Conservation (phyloP, 495 filamentous ascomycete genomes). For the Parathielavia hyrcaniae region DNA sequence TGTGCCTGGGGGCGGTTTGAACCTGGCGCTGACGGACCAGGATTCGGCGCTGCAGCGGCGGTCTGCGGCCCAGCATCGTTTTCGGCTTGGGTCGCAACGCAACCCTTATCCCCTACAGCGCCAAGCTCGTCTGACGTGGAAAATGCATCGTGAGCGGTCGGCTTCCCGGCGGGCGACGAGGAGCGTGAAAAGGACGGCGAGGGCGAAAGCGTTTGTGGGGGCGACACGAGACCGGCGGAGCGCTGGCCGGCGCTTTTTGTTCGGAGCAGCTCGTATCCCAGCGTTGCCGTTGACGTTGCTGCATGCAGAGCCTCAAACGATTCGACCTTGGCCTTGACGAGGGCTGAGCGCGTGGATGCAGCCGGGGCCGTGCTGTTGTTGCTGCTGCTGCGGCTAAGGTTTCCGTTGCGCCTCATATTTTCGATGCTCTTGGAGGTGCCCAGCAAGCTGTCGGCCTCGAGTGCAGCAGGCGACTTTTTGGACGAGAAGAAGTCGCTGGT, state of each 20-base stretch:
- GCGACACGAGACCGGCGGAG: constrained; percentile 17
- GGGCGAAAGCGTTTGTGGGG: constrained; percentile 20
- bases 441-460: constrained; percentile 10
- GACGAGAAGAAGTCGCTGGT: constrained; percentile 28
- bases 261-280: constrained; percentile 25
- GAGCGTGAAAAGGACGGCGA: constrained; percentile 21
- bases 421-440: constrained; percentile 12
- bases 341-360: constrained; percentile 16
- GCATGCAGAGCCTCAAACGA: constrained; percentile 30
- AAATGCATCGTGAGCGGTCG: neutral
- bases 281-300: constrained; percentile 13
- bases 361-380: constrained; percentile 25
- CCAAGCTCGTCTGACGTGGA: constrained; percentile 7
- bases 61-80: constrained; percentile 17
- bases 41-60: constrained; percentile 6
- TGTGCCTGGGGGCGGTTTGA: constrained; percentile 3
- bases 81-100: constrained; percentile 3
- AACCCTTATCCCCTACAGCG: constrained; percentile 3
- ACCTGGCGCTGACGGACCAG: neutral
- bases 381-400: constrained; percentile 25
- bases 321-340: constrained; percentile 32
- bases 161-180: constrained; percentile 1
- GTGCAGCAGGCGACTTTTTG: constrained; percentile 9
- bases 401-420: constrained; percentile 22
- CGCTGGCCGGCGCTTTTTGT: constrained; percentile 21